Evolutionary conservation across 257 asterid genomes (phyloP), one percentile per base, ranked within the genome.

Genomic region (Haberlea rhodopensis): DNA sequence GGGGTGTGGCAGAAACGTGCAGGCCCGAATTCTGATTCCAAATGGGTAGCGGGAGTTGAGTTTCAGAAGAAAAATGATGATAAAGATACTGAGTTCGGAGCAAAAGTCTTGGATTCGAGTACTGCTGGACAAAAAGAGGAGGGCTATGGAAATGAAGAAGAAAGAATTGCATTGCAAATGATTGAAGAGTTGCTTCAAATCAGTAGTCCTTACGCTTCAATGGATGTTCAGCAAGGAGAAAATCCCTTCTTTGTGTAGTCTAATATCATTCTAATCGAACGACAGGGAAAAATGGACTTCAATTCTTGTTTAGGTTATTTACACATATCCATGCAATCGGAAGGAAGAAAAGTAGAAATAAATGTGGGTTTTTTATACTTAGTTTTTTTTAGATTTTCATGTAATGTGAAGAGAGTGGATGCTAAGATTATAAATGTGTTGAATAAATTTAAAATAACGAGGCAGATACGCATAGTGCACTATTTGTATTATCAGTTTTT

Each of bases 1-100:
- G 94, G 96, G 0, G 94, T 85, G 13, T 88, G 96, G 96, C 94
- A 88, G 63, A 80, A 81, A 31, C 69, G 81, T 20, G 75, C 91
- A 3, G 89, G 91, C 10, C 70, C 80, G 43, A 66, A 75, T 31
- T 81, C 91, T 1, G 79, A 62, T 23, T 77, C 94, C 0, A 80
- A 69, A 29, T 88, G 94, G 96, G 81, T 88, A 2, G 83, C 79
- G 87, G 83, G 82, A 62, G 79, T 88, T 18, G 94, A 88, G 60
- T 83, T 88, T 63, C 66, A 72, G 55, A 79, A 77, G 40, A 61
- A 57, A 11, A 37, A 13, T 11, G 18, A 37, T 3, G 18, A 13
- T 3, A 37, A 37, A 37, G 48, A 37, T 0, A 1, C 2, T 3
- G 51, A 43, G 51, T 43, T 13, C 21, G 22, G 64, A 6, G 48